These are phyloP conservation scores for Pseudozyma thailandica DNA, from an alignment of 1,284 basidiomycete species.

Conservation along the genomic window DNA sequence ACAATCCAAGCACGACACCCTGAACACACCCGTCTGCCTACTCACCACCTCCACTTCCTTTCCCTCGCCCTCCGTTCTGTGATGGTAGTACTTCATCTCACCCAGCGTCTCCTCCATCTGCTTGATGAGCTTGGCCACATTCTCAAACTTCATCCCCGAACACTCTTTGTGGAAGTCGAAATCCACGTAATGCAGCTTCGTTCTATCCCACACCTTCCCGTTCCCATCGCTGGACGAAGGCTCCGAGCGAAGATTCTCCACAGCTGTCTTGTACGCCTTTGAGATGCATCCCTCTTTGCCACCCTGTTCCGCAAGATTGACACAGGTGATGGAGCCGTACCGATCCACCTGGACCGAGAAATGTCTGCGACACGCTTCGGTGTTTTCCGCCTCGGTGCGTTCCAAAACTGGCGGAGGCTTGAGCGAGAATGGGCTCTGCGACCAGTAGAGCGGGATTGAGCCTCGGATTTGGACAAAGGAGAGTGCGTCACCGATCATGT, in stretches of 20 bases:
- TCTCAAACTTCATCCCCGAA: conserved; percentile 76
- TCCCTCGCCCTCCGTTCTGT: conserved; percentile 27
- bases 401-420: conserved; percentile 91
- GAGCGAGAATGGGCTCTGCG: conserved; percentile 84
- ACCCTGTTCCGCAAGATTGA: conserved; percentile 86
- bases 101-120: conserved; percentile 79
- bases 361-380: conserved; percentile 54
- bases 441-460: conserved; percentile 87
- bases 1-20: conserved; percentile 95
- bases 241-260: conserved; percentile 76
- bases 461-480: conserved; percentile 94
- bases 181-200: conserved; percentile 93
- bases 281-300: conserved; percentile 88
- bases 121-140: conserved; percentile 73
- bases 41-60: conserved; percentile 72
- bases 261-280: conserved; percentile 79
- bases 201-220: conserved; percentile 81
- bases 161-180: conserved; percentile 95
- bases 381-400: conserved; percentile 84
- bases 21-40: conserved; percentile 84
- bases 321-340: conserved; percentile 71
- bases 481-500: conserved; percentile 78
- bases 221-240: conserved; percentile 79
- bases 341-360: conserved; percentile 71
- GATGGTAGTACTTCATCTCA: conserved; percentile 72